phyloP scores from a whole-genome alignment of 768 basidiomycete genomes.

The Atractiella rhizophila region DNA sequence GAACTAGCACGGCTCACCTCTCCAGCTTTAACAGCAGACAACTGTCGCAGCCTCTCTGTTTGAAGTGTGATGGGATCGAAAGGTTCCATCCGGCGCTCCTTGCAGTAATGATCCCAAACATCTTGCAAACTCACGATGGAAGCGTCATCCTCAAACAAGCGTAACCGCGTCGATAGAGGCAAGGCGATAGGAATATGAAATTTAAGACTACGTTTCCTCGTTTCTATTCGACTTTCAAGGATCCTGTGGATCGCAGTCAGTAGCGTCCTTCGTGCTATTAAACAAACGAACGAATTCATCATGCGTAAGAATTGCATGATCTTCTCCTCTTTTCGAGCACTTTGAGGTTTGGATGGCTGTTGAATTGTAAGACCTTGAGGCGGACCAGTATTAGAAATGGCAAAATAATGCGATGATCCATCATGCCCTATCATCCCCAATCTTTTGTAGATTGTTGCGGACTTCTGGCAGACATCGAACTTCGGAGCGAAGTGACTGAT shows the following conservation, averaged over 20 bases:
- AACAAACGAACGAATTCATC: constrained; percentile 49
- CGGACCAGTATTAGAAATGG: too few relatives aligned
- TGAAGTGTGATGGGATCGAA: constrained; percentile 71
- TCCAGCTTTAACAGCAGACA: neutral
- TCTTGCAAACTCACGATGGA: constrained; percentile 79
- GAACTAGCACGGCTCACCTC: neutral
- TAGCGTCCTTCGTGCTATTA: neutral
- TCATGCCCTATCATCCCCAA: constrained; percentile 76
- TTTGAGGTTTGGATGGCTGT: constrained; percentile 53
- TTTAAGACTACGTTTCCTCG: constrained; percentile 60
- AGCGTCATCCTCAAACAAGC: constrained; percentile 69
- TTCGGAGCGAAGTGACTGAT: constrained; percentile 75
- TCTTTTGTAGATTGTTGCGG: constrained; percentile 65
- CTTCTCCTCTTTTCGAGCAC: constrained; percentile 72
- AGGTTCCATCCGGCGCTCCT: constrained; percentile 41
- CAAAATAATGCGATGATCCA: constrained; percentile 66
- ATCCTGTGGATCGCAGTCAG: constrained; percentile 29
- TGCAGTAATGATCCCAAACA: constrained; percentile 74
- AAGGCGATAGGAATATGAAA: constrained; percentile 80
- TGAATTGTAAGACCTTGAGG: too few relatives aligned
- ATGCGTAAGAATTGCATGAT: constrained; percentile 79
- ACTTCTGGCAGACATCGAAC: constrained; percentile 67
- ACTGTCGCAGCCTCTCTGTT: constrained; percentile 45
- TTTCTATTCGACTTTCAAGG: constrained; percentile 66
- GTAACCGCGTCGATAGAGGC: constrained; percentile 47